Evolutionary conservation across 2,329 filamentous ascomycete species (phyloP), one percentile per base, ranked within the genome.

Genomic region (Penicillium olsonii): DNA sequence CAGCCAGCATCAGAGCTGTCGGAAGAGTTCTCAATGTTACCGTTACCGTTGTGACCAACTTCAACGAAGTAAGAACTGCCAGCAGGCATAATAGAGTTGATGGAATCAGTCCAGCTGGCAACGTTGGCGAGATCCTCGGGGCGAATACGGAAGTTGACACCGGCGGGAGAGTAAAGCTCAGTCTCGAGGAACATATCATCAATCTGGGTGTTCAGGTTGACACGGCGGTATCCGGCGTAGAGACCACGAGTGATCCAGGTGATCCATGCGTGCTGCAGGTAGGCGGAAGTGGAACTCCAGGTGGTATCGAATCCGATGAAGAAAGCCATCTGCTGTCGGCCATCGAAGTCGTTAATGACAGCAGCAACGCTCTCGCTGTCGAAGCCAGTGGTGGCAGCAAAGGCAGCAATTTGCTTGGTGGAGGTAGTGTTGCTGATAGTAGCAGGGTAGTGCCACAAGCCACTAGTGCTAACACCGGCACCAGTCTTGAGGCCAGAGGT

Each of bases 101-200:
- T 68, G 2, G 65, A 68, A 27, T 75, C 67, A 19, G 69, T 61
- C 67, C 62, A 83, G 3, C 63, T 60, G 15, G 71, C 65, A 56
- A 80, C 73, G 9, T 68, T 68, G n/a, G 70, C 64, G 55, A 83
- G 56, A 60, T 83, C 80, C 6, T 63, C 66, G 6, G 74, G 61
- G 26, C 69, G 71, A 53, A 80, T 70, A 17, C 79, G 77, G 69
- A 80, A 85, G 5, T 68, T 72, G 0, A 65, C 70, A 5, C 73
- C 75, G n/a, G 57, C 55, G 1, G 81, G 80, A 15, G 65, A 58
- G 61, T 81, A 82, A 29, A 81, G 70, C 10, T 74, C 74, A 3
- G 77, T 75, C 44, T 73, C 69, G 17, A 86, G 70, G 57, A 84
- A 81, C 72, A 86, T 81, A 56, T 86, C 83, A 57, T 86, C 83